Percentiles rank a stretch among this genome's conserved stretches.
Conservation (phyloP, 2,329 filamentous ascomycete genomes). For the Lachnellula arida region DNA sequence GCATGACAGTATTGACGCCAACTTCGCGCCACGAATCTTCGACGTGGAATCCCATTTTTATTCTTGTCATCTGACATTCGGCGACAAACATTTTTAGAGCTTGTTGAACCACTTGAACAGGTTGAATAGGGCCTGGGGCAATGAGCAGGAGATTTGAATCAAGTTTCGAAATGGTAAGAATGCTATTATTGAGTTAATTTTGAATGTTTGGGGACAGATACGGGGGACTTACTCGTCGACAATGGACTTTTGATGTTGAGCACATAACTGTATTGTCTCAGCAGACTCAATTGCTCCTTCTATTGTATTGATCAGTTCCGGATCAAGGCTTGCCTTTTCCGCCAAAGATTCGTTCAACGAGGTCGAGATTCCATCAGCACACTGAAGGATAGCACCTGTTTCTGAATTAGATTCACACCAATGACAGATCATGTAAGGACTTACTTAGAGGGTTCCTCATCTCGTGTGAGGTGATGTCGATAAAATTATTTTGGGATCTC, state of each 20-base stretch:
- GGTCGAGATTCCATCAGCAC: slow-evolving; percentile 63
- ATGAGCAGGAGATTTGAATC: slow-evolving; percentile 67
- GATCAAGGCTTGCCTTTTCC: slow-evolving; percentile 29
- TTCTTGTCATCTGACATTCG: slow-evolving; percentile 61
- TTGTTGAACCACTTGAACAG: slow-evolving; percentile 59
- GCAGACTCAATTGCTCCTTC: slow-evolving; percentile 63
- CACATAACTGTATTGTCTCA: slow-evolving; percentile 73
- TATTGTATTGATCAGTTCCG: slow-evolving; percentile 43
- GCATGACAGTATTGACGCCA: slow-evolving; percentile 62
- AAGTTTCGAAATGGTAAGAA: slow-evolving; percentile 64
- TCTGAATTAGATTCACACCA: background rate
- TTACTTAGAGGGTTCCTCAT: slow-evolving; percentile 65
- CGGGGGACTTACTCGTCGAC: slow-evolving; percentile 44
- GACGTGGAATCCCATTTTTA: slow-evolving; percentile 62
- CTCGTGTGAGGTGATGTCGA: slow-evolving; percentile 67
- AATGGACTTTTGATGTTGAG: slow-evolving; percentile 68
- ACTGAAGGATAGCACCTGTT: slow-evolving; percentile 62
- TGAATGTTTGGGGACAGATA: background rate
- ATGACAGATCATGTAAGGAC: slow-evolving; percentile 53
- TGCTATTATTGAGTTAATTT: slow-evolving; percentile 22
- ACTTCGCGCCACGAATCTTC: slow-evolving; percentile 61
- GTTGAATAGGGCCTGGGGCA: slow-evolving; percentile 64
- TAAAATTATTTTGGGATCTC: slow-evolving; percentile 64
- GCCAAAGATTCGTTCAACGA: slow-evolving; percentile 32
- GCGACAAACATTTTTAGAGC: slow-evolving; percentile 73